A percentile compares a stretch with the other conserved stretches of the same genome.
Evolutionary conservation across 805 yeast species (phyloP).

Genomic region (Candida methanosorbosa): DNA sequence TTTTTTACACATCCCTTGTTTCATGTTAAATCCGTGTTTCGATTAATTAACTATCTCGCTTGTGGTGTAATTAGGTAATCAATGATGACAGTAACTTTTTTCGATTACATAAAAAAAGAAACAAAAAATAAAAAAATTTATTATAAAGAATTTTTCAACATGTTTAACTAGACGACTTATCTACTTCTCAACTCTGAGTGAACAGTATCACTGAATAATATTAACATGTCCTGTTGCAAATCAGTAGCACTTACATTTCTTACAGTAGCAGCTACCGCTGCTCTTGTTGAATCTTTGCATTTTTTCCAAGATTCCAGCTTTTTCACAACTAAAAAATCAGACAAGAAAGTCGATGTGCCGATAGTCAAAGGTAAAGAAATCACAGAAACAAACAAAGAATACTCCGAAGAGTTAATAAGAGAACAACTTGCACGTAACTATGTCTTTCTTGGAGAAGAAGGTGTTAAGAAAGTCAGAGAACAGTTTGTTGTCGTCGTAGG

Average conservation of each 20-base stretch:
- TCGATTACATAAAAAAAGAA: background rate
- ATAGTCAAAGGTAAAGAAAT: no score
- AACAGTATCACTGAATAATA: no score
- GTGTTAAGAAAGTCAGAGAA: constrained; percentile 62
- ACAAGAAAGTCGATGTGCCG: background rate
- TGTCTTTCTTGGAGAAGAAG: constrained; percentile 84
- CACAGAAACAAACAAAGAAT: constrained; percentile 11
- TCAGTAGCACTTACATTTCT: constrained; percentile 9
- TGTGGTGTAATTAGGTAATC: no score
- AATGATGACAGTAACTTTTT: background rate
- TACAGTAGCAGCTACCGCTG: constrained; percentile 27
- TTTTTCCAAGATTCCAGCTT: constrained; percentile 6
- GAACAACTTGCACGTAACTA: constrained; percentile 93
- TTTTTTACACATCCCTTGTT: no score
- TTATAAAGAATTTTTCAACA: no score
- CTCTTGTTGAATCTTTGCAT: constrained; percentile 29
- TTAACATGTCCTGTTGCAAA: constrained; percentile 1
- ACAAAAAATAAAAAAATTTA: background rate
- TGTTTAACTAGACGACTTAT: no score
- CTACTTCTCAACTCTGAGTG: no score
- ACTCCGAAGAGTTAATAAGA: constrained; percentile 65
- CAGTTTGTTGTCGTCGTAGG: constrained; percentile 78
- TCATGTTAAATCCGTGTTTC: no score
- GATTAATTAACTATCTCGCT: no score
- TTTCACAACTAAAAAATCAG: constrained; percentile 1